Base-by-base conservation (phyloP, 2,329 filamentous ascomycete genomes). In the Cercospora sp. region DNA sequence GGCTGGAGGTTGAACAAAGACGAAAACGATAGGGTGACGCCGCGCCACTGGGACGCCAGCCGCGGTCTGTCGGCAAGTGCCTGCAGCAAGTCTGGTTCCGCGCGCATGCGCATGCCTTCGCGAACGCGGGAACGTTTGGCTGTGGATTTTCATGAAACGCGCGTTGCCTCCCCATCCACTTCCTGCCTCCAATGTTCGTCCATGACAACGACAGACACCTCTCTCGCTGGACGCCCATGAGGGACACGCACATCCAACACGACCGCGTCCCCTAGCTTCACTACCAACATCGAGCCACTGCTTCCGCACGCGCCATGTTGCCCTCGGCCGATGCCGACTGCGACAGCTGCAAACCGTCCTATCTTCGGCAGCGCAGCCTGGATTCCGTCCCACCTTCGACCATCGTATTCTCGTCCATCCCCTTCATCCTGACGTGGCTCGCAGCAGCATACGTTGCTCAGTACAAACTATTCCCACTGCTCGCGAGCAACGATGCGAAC, bases 381-480 rank as follows among this genome's bases (percentile, higher is more conserved):
- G 80, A 80, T 66, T 77, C 81, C 63, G 77, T 81, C 53, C 81
- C 84, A 34, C 75, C 85, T 40, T 81, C 85, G 55, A 81, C 84
- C 34, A 77, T 88, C 43, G 73, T 89, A 61, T 85, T 91, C 67
- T 87, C 92, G 26, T 84, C 87, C 9, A 78, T 86, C 3, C 91
- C 92, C 0, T 92, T 95, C 78, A 77, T 91, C 67, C 78, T 88
- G 67, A 91, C 91, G 43, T 94, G 94, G 79, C 71, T 87, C 70
- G 75, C 86, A 61, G 87, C 91, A 72, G 86, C 86, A 61, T 74
- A 86, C 40, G 80, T 91, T 64, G 89, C 91, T 61, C 85, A 88
- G 61, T 86, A 87, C 40, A 89, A 88, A 74, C 81, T 96, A 18
- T 93, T 92, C 74, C 92, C 92, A 3, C 81, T 87, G n/a, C 85